Percentiles rank a stretch among this genome's conserved stretches.
Conservation (phyloP, 306 rosid species). For the Clitoria ternatea region DNA sequence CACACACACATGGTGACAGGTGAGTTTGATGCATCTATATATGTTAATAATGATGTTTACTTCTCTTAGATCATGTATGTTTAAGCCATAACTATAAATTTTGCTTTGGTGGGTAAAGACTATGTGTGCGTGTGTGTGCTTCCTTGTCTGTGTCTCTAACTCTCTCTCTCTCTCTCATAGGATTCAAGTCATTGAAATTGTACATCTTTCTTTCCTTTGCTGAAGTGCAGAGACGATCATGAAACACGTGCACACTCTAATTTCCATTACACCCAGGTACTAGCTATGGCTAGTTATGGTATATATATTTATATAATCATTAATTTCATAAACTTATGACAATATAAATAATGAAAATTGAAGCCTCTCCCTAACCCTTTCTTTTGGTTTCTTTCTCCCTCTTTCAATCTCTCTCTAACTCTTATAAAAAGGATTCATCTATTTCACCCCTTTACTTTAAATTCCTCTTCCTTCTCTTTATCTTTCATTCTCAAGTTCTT, state of each 20-base stretch:
- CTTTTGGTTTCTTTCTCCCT: not conserved
- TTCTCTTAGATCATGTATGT: slow-evolving; percentile 22
- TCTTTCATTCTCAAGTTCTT: slow-evolving; percentile 7
- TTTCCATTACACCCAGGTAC: slow-evolving; percentile 70
- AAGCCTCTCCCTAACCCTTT: slow-evolving; percentile 24
- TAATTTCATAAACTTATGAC: slow-evolving; percentile 20
- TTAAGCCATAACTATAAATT: slow-evolving; percentile 28
- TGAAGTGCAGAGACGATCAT: slow-evolving; percentile 43
- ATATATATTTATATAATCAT: no score
- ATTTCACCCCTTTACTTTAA: not conserved
- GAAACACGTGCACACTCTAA: slow-evolving; percentile 80
- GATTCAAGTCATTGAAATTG: slow-evolving; percentile 40
- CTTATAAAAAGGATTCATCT: slow-evolving; percentile 27
- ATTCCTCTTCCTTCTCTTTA: slow-evolving; percentile 8
- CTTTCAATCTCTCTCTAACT: not conserved
- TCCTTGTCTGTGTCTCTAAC: slow-evolving; percentile 16
- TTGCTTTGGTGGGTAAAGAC: slow-evolving; percentile 32
- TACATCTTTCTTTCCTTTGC: slow-evolving; percentile 36
- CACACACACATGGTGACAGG: slow-evolving; percentile 26
- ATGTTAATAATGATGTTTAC: slow-evolving; percentile 28
- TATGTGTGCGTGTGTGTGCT: slow-evolving; percentile 7
- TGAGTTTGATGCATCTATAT: slow-evolving; percentile 33
- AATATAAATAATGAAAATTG: slow-evolving; percentile 26
- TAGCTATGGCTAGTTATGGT: not conserved
- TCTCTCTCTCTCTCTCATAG: slow-evolving; percentile 34